Percentiles rank a stretch among this genome's conserved stretches.
phyloP scores from a whole-genome alignment of 106 monocot species.

The Dioscorea zingiberensis region DNA sequence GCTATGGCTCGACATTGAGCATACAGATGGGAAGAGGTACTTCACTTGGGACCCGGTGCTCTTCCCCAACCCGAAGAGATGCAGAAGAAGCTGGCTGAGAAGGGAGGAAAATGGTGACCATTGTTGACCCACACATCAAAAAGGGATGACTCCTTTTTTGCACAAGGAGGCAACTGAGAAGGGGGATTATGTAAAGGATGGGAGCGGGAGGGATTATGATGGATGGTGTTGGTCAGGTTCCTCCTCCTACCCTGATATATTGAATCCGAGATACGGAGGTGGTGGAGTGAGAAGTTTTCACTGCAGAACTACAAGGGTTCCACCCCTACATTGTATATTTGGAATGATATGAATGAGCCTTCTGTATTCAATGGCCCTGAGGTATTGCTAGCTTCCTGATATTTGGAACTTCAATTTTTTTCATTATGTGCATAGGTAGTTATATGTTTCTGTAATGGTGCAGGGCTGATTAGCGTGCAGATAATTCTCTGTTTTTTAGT shows the following conservation, averaged over 20 bases:
- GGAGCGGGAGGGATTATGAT: conserved; percentile 72
- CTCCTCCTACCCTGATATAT: conserved; percentile 80
- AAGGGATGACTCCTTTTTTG: conserved; percentile 58
- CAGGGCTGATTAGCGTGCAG: no score
- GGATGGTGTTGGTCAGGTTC: conserved; percentile 99
- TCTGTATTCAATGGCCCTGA: conserved; percentile 99
- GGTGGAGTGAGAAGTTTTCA: conserved; percentile 95
- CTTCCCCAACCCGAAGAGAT: conserved; percentile 89
- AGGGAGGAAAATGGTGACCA: conserved; percentile 96
- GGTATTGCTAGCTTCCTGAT: conserved; percentile 23
- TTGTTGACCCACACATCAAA: conserved; percentile 96
- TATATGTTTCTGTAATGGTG: no score
- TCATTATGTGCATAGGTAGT: no score
- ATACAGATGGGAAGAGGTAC: conserved; percentile 87
- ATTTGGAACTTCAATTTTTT: neutral
- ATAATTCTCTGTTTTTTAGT: no score
- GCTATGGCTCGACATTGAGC: conserved; percentile 98
- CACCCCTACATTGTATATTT: conserved; percentile 79
- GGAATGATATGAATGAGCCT: conserved; percentile 99
- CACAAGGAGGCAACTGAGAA: conserved; percentile 87
- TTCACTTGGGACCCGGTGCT: conserved; percentile 83
- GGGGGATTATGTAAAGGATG: conserved; percentile 96
- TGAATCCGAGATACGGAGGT: conserved; percentile 87
- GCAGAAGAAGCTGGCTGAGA: conserved; percentile 68
- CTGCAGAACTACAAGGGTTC: conserved; percentile 75